Conservation (phyloP, 2,329 filamentous ascomycete species). For the Epichloe uncinata region DNA sequence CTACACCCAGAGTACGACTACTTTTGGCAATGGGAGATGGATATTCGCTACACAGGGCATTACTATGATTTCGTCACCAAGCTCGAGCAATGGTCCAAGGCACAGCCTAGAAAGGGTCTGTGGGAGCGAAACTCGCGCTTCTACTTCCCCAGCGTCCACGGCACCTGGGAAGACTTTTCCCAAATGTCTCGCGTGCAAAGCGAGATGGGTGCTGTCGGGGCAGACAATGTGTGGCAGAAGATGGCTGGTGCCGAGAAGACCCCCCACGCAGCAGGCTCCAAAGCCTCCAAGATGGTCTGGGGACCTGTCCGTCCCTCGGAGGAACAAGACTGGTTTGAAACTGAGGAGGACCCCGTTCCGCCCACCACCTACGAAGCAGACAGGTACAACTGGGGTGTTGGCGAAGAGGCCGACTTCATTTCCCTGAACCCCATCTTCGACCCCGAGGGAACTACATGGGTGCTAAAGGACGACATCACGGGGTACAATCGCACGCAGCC, state of each 20-base stretch:
- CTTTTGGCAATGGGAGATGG: conserved; percentile 96
- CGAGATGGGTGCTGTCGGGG: conserved; percentile 51
- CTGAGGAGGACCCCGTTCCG: conserved; percentile 59
- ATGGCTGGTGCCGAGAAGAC: conserved; percentile 29
- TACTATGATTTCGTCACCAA: conserved; percentile 65
- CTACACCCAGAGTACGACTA: conserved; percentile 80
- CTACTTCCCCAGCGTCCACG: conserved; percentile 65
- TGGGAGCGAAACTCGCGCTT: conserved; percentile 73
- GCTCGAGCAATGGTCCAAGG: conserved; percentile 53
- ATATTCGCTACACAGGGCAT: conserved; percentile 79
- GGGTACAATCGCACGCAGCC: conserved; percentile 57
- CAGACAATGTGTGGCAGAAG: conserved; percentile 54
- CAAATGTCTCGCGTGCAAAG: conserved; percentile 61
- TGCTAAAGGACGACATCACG: conserved; percentile 69
- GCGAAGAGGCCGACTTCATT: conserved; percentile 83
- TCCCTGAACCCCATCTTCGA: conserved; percentile 88
- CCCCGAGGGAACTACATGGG: conserved; percentile 75
- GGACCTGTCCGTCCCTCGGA: conserved; percentile 62
- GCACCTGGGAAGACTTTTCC: conserved; percentile 66
- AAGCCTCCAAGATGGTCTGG: conserved; percentile 59
- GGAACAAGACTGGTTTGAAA: conserved; percentile 57
- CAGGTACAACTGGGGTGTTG: conserved; percentile 74
- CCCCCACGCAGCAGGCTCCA: conserved; percentile 19
- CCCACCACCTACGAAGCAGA: conserved; percentile 63
- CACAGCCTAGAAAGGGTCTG: conserved; percentile 64